phyloP scores from a whole-genome alignment of 805 yeast genomes.

The Metschnikowia arizonensis region DNA sequence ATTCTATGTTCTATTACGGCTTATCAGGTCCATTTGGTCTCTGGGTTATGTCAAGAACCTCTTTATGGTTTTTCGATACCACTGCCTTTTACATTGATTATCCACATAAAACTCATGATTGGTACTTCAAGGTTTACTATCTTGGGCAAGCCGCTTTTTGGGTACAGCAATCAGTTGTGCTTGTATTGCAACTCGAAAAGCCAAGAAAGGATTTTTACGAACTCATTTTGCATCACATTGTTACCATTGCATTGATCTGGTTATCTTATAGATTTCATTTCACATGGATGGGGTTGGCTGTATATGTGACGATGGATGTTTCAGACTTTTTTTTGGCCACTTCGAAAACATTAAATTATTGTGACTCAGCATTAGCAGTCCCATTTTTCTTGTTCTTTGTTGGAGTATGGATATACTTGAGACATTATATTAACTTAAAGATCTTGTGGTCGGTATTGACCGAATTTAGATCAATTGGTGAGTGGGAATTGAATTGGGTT shows the following conservation, averaged over 20 bases:
- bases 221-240: constrained; percentile 86
- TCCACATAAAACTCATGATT: constrained; percentile 77
- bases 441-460: constrained; percentile 83
- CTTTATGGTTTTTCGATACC: constrained; percentile 88
- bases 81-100: constrained; percentile 70
- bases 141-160: constrained; percentile 94
- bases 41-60: constrained; percentile 75
- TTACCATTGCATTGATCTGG: constrained; percentile 84
- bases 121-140: constrained; percentile 73
- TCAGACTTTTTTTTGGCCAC: constrained; percentile 83
- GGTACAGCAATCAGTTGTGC: constrained; percentile 90
- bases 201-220: constrained; percentile 94
- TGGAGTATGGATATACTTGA: constrained; percentile 75
- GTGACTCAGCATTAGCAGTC: constrained; percentile 60
- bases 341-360: constrained; percentile 83
- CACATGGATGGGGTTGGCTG: constrained; percentile 90
- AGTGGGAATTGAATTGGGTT: constrained; percentile 72
- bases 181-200: constrained; percentile 81
- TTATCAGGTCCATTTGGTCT: constrained; percentile 81
- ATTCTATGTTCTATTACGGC: constrained; percentile 77
- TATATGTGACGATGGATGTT: constrained; percentile 93
- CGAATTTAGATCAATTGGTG: constrained; percentile 83
- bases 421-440: constrained; percentile 79
- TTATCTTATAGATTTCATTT: constrained; percentile 89
- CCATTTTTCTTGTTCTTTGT: constrained; percentile 70